Base-by-base conservation (phyloP, 2,329 filamentous ascomycete species). In the Coniochaeta prunicola region DNA sequence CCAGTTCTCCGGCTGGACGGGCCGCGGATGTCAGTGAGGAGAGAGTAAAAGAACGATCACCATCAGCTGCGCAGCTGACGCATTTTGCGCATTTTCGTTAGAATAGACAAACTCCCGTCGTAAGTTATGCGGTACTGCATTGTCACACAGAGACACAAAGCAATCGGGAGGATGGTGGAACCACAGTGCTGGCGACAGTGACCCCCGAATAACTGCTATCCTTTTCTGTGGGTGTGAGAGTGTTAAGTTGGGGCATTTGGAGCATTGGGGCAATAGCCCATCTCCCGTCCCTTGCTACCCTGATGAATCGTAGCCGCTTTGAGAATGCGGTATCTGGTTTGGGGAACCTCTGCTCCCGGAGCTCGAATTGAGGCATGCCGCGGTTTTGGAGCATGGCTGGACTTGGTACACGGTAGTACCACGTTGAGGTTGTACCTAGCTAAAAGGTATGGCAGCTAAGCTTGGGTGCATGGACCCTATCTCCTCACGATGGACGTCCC, bases 1-100 rank as follows among this genome's bases (percentile, higher is more conserved):
- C 30, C n/a, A 55, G 10, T 21, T 55, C 21, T 7, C 53, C 53
- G 53, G 53, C 53, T 55, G 19, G 19, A 34, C 53, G 53, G 53
- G 53, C 53, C 53, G 53, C n/a, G 3, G n/a, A 50, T 50, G 45
- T 21, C 6, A 28, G 48, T 8, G 9, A 28, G 24, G 53, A 55
- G 28, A 12, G 28, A n/a, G 33, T n/a, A 55, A 55, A 24, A 55
- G 53, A 28, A 21, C 17, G 31, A 55, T 6, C 34, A 36, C 15
- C 30, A 55, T 55, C 53, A 36, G 50, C 50, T 55, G 30, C 5
- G 53, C 53, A 50, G 45, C 45, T 50, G 45, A 50, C 45, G 17
- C 45, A 13, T 21, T 4, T n/a, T 50, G 2, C 45, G 28, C 42
- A 2, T 48, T 48, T 28, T 26, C 42, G 3, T 26, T 13, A 26